Base-by-base conservation (phyloP, 176 grass and related monocot species). In the Zea luxurians region DNA sequence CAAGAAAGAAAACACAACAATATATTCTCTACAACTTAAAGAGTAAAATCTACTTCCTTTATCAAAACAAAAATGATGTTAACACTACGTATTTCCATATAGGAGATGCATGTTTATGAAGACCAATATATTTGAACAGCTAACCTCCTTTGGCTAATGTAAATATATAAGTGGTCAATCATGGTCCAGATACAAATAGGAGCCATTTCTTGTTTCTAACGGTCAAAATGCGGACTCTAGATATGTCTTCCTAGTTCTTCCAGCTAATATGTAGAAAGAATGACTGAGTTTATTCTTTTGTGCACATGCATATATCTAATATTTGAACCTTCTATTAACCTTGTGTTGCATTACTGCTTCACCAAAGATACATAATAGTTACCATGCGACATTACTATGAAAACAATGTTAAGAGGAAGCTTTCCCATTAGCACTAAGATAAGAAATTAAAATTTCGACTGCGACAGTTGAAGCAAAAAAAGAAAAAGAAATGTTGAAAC, bases 181-280 rank as follows among this genome's bases (percentile, higher is more conserved):
- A 40, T 35, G 38, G 54, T 49, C 12, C 0, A 57, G 55, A 43
- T 21, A 3, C 45, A 73, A 80, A 80, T 68, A 48, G 18, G 18
- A 71, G 36, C 36, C 6, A 3, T 72, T 66, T 40, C 76, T 76
- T 75, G 45, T 76, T 75, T 86, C 37, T 53, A 76, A 37, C 43
- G 4, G 44, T 10, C 42, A 66, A 80, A 15, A 72, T 64, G 15
- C 59, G 58, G 70, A 35, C 10, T 61, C 59, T 61, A 61, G 11
- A 61, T 21, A 11, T 61, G 4, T 61, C 8, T 61, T 61, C 4
- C 35, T 61, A 12, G 59, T 11, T 61, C 21, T 60, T 60, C 9
- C n/a, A 60, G 58, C 3, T 21, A 59, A 59, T 59, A 59, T 59
- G 61, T 44, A 61, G 42, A 11, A 64, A 35, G 16, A 52, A 8